Evolutionary conservation across 768 basidiomycete genomes (phyloP), one percentile per base, ranked within the genome.

Genomic region (Gelatoporia subvermispora): DNA sequence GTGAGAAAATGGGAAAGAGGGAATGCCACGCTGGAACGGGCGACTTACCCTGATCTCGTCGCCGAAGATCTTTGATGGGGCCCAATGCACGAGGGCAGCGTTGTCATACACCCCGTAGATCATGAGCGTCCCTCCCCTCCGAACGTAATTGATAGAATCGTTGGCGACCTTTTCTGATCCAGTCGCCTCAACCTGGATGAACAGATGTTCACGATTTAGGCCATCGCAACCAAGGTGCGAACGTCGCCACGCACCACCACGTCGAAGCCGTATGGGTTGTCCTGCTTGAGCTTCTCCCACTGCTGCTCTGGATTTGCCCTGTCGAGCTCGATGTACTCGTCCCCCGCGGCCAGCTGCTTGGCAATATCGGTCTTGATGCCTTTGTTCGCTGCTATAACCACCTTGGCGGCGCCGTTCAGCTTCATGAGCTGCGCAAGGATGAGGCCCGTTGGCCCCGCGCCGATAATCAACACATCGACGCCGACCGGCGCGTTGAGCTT

Each of bases 71-170:
- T 88, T 90, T 44, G 82, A 79, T 3, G 91, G 92, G 1, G 89
- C 79, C 90, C 90, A 94, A 57, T 84, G 81, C 2, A 94, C 88
- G 18, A 77, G 73, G 1, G 89, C 92, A 52, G 83, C 82, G 69
- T 93, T 84, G 65, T 84, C 85, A 63, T 94, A 95, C 35, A 94
- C 92, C 35, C 92, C 92, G 59, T 95, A 95, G 38, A 91, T 77
- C 83, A 91, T 84, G 61, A 91, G 65, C 3, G 88, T 90, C 16
- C 88, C 89, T 15, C 89, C 89, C 23, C 89, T 71, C 28, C 89
- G 76, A 21, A 95, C 93, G 60, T 91, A 93, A 70, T 93, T 82
- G 72, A 94, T 93, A 51, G 88, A 74, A 24, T 90, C 84, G 59
- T 92, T 84, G n/a, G 88, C 91, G 36, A 95, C 67, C 59, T 82